Conservation (phyloP, 2,329 filamentous ascomycete species). For the Huntiella moniliformis region DNA sequence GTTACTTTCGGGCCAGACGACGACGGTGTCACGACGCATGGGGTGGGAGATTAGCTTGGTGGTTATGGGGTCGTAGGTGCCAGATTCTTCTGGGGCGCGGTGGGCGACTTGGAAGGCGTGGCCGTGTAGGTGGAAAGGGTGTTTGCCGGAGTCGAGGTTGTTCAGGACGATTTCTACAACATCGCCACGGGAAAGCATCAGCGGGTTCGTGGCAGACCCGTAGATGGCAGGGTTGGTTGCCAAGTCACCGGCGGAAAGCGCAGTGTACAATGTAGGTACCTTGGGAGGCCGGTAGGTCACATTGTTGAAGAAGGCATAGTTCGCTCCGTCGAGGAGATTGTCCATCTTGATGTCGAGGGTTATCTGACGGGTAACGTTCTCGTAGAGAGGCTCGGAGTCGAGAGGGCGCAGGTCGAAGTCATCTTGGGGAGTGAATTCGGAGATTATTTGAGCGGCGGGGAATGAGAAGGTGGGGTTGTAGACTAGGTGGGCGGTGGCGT, state of each 20-base stretch:
- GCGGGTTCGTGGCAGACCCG: slow-evolving; percentile 43
- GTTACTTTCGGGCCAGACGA: slow-evolving; percentile 46
- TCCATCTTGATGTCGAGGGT: slow-evolving; percentile 45
- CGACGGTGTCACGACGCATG: slow-evolving; percentile 49
- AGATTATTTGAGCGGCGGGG: slow-evolving; percentile 33
- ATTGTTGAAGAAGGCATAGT: slow-evolving; percentile 53
- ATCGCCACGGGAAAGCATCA: slow-evolving; percentile 47
- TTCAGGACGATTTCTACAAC: slow-evolving; percentile 63
- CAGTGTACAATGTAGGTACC: slow-evolving; percentile 66
- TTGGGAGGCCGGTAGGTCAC: slow-evolving; percentile 57
- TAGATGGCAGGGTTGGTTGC: slow-evolving; percentile 43
- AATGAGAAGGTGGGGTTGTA: slow-evolving; percentile 30
- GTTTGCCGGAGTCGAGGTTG: slow-evolving; percentile 51
- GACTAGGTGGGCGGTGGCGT: slow-evolving; percentile 45
- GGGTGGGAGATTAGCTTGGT: slow-evolving; percentile 33
- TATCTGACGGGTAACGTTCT: slow-evolving; percentile 43
- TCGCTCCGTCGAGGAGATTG: slow-evolving; percentile 41
- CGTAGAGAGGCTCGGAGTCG: slow-evolving; percentile 42
- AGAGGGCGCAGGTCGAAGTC: slow-evolving; percentile 53
- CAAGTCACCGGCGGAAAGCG: slow-evolving; percentile 40
- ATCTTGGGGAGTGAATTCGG: slow-evolving; percentile 46
- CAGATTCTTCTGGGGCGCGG: slow-evolving; percentile 38
- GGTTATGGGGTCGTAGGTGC: slow-evolving; percentile 31
- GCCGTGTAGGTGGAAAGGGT: slow-evolving; percentile 65
- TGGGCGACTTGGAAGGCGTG: slow-evolving; percentile 53